Evolutionary conservation across 495 filamentous ascomycete species (phyloP).

Genomic region (Penicillium coffeae): DNA sequence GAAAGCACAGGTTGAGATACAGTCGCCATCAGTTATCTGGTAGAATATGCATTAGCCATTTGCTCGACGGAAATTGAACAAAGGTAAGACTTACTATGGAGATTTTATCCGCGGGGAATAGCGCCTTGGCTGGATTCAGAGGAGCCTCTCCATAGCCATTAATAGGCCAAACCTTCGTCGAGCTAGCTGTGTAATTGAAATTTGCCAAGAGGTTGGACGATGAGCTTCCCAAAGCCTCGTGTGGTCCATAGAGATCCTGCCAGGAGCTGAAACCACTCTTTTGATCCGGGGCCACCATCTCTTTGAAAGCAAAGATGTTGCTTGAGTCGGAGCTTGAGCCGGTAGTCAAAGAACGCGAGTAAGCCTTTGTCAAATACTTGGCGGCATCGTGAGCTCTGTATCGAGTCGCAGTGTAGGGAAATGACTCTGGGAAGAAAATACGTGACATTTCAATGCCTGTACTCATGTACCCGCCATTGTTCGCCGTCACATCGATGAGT

Average conservation of each 20-base stretch:
- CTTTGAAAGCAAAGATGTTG: slow-evolving; percentile 15
- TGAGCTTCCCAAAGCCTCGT: slow-evolving; percentile 35
- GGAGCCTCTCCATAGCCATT: slow-evolving; percentile 36
- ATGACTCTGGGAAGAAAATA: slow-evolving; percentile 34
- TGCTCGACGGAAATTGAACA: background rate
- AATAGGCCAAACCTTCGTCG: slow-evolving; percentile 28
- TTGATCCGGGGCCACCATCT: slow-evolving; percentile 24
- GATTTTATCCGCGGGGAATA: slow-evolving; percentile 50
- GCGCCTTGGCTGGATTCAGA: slow-evolving; percentile 24
- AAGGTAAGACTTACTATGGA: slow-evolving; percentile 29
- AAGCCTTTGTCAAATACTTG: slow-evolving; percentile 39
- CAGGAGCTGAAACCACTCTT: slow-evolving; percentile 45
- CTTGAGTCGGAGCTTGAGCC: slow-evolving; percentile 11
- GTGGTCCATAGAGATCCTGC: slow-evolving; percentile 50
- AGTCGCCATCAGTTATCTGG: slow-evolving; percentile 55
- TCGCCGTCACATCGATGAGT: slow-evolving; percentile 54
- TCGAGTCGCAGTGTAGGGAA: slow-evolving; percentile 37
- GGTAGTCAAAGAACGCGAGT: too few species aligned
- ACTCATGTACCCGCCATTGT: slow-evolving; percentile 46
- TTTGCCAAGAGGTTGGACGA: slow-evolving; percentile 47
- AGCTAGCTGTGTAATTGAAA: slow-evolving; percentile 44
- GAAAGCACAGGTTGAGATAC: slow-evolving; percentile 61
- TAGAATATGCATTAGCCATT: slow-evolving; percentile 3
- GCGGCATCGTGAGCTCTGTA: slow-evolving; percentile 40
- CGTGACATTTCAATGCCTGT: slow-evolving; percentile 26